phyloP scores from a whole-genome alignment of 2,329 filamentous ascomycete genomes.

The Trichoderma arundinaceum region DNA sequence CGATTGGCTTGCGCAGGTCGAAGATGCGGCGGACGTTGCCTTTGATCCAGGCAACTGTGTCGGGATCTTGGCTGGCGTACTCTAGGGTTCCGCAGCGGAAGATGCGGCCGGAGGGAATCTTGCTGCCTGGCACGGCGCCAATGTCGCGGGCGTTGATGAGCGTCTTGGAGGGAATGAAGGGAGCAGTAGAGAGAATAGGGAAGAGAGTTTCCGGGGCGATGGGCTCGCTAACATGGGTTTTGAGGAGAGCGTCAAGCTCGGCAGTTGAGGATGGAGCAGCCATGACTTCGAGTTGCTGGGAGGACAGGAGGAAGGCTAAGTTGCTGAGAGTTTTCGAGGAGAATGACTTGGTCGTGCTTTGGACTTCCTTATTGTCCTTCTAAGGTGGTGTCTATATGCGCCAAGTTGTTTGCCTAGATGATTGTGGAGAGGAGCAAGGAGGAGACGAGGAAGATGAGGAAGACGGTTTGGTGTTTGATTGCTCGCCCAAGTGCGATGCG shows the following conservation, averaged over 20 bases:
- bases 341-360: neutral
- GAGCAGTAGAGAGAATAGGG: conserved; percentile 48
- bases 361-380: neutral
- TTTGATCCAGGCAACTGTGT: conserved; percentile 46
- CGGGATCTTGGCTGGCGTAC: conserved; percentile 39
- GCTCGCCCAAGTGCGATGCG: neutral
- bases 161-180: conserved; percentile 54
- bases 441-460: neutral
- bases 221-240: conserved; percentile 49
- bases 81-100: conserved; percentile 56
- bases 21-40: conserved; percentile 53
- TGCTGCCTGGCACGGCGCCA: conserved; percentile 51
- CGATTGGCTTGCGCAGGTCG: conserved; percentile 55
- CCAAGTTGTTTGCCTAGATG: neutral
- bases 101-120: conserved; percentile 49
- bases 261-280: conserved; percentile 35
- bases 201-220: conserved; percentile 47
- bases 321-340: too few relatives aligned
- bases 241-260: conserved; percentile 47
- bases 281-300: conserved; percentile 1
- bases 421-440: neutral
- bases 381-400: neutral
- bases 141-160: conserved; percentile 61
- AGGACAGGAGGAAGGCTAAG: neutral
- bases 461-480: neutral